Conservation (phyloP, 768 basidiomycete genomes). For the Rubroboletus satanas region DNA sequence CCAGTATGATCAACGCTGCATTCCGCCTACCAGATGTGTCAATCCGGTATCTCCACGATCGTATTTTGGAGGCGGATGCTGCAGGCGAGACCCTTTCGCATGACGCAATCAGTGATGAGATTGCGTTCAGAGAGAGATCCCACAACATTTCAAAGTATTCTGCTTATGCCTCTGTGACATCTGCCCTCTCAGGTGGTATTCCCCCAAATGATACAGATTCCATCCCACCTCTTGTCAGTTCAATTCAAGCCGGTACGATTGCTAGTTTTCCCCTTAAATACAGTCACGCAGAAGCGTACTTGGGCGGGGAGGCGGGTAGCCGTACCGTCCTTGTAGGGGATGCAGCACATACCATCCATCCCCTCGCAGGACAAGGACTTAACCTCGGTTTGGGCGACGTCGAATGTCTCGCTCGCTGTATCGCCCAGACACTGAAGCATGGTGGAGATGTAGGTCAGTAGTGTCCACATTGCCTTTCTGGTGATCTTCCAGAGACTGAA, state of each 20-base stretch:
- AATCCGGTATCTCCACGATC: constrained; percentile 59
- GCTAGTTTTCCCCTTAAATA: constrained; percentile 91
- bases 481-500: not conserved
- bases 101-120: constrained; percentile 54
- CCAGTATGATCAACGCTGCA: constrained; percentile 82
- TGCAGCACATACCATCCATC: constrained; percentile 93
- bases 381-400: constrained; percentile 93
- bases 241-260: constrained; percentile 65
- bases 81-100: constrained; percentile 44
- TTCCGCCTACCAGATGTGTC: constrained; percentile 81
- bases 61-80: constrained; percentile 53
- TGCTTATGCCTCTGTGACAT: constrained; percentile 51
- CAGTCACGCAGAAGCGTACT: constrained; percentile 81
- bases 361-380: constrained; percentile 92
- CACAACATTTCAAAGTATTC: constrained; percentile 64
- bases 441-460: constrained; percentile 83
- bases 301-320: constrained; percentile 61
- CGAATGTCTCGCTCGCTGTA: constrained; percentile 61
- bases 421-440: constrained; percentile 49
- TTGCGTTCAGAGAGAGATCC: constrained; percentile 68
- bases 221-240: constrained; percentile 71
- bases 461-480: not conserved
- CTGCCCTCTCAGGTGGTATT: constrained; percentile 40
- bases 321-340: constrained; percentile 92
- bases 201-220: constrained; percentile 57